These are phyloP conservation scores for Rhizopus sp. DNA, from an alignment of 371 early-diverging fungal species.

Conservation along the genomic window DNA sequence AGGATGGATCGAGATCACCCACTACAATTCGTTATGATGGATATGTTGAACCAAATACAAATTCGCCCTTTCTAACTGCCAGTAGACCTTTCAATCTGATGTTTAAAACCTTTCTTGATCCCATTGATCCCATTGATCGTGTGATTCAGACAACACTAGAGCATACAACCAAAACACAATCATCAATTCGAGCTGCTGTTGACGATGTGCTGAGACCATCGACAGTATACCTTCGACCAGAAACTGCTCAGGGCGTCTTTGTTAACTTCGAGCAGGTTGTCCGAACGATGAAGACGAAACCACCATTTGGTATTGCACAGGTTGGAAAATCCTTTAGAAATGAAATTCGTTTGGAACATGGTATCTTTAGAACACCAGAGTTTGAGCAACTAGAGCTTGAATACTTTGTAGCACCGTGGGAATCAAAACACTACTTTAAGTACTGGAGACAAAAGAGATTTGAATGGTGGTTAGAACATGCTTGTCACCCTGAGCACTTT, in stretches of 20 bases:
- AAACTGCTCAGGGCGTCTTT: constrained; percentile 76
- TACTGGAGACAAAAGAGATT: constrained; percentile 57
- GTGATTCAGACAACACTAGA: constrained; percentile 56
- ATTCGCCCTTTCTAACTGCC: constrained; percentile 68
- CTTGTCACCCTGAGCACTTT: constrained; percentile 55
- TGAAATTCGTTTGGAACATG: constrained; percentile 70
- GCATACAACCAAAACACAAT: constrained; percentile 3
- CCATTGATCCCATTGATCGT: constrained; percentile 68
- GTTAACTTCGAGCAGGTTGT: constrained; percentile 64
- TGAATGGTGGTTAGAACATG: constrained; percentile 65
- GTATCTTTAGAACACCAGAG: constrained; percentile 71
- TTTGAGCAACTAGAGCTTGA: constrained; percentile 76
- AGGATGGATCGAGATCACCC: background rate
- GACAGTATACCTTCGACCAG: constrained; percentile 68
- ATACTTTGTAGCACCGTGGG: constrained; percentile 66
- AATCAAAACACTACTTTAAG: constrained; percentile 51
- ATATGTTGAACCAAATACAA: constrained; percentile 65
- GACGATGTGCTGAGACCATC: constrained; percentile 49
- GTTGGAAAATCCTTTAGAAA: constrained; percentile 74
- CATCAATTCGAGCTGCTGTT: constrained; percentile 32
- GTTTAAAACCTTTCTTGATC: constrained; percentile 72
- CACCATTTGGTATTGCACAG: constrained; percentile 75
- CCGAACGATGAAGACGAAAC: constrained; percentile 58
- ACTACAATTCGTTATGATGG: constrained; percentile 44
- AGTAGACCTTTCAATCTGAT: constrained; percentile 69